Base-by-base conservation (phyloP, 495 filamentous ascomycete species). In the Penicillium parvum region DNA sequence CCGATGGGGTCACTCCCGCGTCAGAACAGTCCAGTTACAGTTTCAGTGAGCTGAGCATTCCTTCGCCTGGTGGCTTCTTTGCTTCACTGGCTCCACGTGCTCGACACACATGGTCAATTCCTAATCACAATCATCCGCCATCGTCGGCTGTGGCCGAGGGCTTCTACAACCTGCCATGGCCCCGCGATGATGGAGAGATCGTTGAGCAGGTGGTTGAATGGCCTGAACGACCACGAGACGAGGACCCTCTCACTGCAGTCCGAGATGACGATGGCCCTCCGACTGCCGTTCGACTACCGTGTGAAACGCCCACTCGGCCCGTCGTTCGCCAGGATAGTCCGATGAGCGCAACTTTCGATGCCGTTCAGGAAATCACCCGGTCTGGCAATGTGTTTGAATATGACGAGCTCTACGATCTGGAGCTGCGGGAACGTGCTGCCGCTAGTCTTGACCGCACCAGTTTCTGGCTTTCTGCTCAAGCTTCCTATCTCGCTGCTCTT, bases 61-160 rank as follows among this genome's bases (percentile, higher is more conserved):
- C 90, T 3, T 95, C 90, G 1, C 90, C 90, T 0, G 86, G 88
- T 18, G 87, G 86, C 0, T 95, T 96, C 72, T 96, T 96, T 61
- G 83, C 87, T 14, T 88, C 85, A 0, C 74, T 96, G 12, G 83
- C 77, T 11, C 72, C 78, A 1, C 75, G 79, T 35, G 79, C 82
- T 21, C 76, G 88, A 38, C 80, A 84, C 54, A 92, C 89, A 4
- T 96, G 90, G 90, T 71, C 72, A 3, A 54, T 71, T 26, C 73
- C 75, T 9, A 60, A 50, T 30, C 52, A 43, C 7, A 64, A 59
- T 16, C 66, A 73, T n/a, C 77, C 75, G 3, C 86, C 85, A 0
- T 83, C 87, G 1, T 88, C 87, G 2, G 85, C 85, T 20, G 86
- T 81, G 18, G 88, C 88, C 9, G 85, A 91, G 50, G 76, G 80